Percentiles rank a stretch among this genome's conserved stretches.
These are phyloP conservation scores for Knufia fluminis DNA, from an alignment of 2,329 filamentous ascomycete species.

Conservation along the genomic window DNA sequence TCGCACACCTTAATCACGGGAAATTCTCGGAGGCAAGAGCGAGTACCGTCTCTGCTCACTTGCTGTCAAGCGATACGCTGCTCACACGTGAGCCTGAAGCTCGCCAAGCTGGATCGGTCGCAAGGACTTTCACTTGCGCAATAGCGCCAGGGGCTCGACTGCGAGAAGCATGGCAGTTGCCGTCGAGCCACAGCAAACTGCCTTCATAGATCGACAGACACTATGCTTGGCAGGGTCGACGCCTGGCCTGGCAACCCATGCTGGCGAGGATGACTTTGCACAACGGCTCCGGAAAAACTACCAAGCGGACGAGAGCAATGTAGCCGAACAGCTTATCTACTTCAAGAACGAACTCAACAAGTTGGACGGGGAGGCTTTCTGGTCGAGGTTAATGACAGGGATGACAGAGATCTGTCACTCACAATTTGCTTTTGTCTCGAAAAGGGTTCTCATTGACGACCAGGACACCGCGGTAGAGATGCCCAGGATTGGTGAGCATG, in stretches of 20 bases:
- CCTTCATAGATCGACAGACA: conserved; percentile 30
- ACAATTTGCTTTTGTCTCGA: conserved; percentile 61
- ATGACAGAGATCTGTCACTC: conserved; percentile 54
- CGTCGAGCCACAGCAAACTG: neutral
- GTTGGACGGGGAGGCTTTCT: conserved; percentile 52
- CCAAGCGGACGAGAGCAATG: conserved; percentile 47
- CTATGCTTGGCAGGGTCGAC: conserved; percentile 34
- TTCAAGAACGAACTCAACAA: conserved; percentile 49
- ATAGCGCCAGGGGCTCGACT: conserved; percentile 2
- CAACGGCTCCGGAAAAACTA: conserved; percentile 31
- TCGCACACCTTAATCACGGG: no score
- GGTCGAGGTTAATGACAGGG: conserved; percentile 54
- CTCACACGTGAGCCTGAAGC: neutral
- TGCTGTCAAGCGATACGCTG: neutral
- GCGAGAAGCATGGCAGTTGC: neutral
- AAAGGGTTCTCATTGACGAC: conserved; percentile 52
- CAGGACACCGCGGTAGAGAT: conserved; percentile 50
- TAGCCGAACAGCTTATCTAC: conserved; percentile 49
- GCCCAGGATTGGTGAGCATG: conserved; percentile 51
- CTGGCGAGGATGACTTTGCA: conserved; percentile 36
- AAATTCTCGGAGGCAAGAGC: no score
- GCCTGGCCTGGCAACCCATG: conserved; percentile 36
- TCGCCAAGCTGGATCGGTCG: neutral
- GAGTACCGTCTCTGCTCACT: neutral
- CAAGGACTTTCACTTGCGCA: neutral